These are phyloP conservation scores for Aspergillus panamensis DNA, from an alignment of 495 filamentous ascomycete species.

Conservation along the genomic window DNA sequence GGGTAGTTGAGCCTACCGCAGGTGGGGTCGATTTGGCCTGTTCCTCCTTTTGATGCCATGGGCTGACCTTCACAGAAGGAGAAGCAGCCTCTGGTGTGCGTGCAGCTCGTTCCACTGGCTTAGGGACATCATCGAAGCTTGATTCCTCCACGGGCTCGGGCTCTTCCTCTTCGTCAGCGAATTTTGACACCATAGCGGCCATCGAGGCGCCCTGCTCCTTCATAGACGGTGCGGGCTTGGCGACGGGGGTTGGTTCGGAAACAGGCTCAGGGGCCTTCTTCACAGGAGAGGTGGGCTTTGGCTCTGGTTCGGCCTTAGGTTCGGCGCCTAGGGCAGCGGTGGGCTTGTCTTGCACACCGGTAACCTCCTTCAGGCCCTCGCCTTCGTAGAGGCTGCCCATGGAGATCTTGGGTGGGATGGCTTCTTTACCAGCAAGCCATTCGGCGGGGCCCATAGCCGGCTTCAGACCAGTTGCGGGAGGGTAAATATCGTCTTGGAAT, in stretches of 20 bases:
- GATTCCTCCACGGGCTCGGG: conserved; percentile 60
- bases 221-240: conserved; percentile 61
- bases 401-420: conserved; percentile 82
- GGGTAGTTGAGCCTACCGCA: conserved; percentile 14
- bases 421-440: conserved; percentile 83
- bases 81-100: conserved; percentile 31
- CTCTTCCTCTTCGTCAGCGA: conserved; percentile 68
- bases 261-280: conserved; percentile 35
- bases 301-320: conserved; percentile 46
- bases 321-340: conserved; percentile 40
- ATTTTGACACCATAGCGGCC: conserved; percentile 77
- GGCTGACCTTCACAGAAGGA: conserved; percentile 33
- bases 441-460: conserved; percentile 75
- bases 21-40: conserved; percentile 21
- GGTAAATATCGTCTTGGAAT: conserved; percentile 97
- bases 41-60: conserved; percentile 36
- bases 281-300: conserved; percentile 47
- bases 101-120: conserved; percentile 52
- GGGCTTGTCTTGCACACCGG: conserved; percentile 63
- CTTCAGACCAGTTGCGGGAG: conserved; percentile 71
- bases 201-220: conserved; percentile 83
- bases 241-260: conserved; percentile 40
- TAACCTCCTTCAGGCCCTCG: conserved; percentile 67
- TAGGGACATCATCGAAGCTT: conserved; percentile 80
- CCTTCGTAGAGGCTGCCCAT: conserved; percentile 90